phyloP scores from a whole-genome alignment of 331 rosid genomes.

The Saraca asoca region DNA sequence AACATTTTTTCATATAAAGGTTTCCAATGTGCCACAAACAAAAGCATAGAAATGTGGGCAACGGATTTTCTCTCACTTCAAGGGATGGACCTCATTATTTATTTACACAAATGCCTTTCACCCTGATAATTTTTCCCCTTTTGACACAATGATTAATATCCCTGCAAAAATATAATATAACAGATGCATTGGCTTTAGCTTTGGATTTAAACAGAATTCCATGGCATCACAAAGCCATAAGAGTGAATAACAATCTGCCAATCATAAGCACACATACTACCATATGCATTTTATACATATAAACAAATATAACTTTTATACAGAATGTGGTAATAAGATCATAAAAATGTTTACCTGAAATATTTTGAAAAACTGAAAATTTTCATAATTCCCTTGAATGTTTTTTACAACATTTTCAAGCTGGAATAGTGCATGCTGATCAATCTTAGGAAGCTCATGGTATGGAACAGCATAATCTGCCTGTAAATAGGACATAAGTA shows the following conservation, averaged over 20 bases:
- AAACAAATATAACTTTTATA: not conserved
- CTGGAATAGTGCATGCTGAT: conserved; percentile 85
- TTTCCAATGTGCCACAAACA: conserved; percentile 9
- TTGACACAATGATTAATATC: not conserved
- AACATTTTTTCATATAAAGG: conserved; percentile 4
- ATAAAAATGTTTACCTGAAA: conserved; percentile 67
- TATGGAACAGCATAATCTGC: conserved; percentile 62
- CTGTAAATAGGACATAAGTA: conserved; percentile 49
- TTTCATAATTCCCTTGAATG: conserved; percentile 83
- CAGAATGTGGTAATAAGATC: conserved; percentile 22
- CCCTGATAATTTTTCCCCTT: no score
- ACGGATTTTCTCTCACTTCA: not conserved
- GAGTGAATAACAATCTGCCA: not conserved
- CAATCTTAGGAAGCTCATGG: conserved; percentile 87
- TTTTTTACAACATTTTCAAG: conserved; percentile 78
- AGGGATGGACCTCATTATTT: no score
- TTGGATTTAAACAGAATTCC: not conserved
- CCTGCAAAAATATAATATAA: conserved; percentile 23
- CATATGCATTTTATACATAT: conserved; percentile 4
- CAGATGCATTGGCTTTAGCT: not conserved
- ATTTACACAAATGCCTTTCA: no score
- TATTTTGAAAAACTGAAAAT: conserved; percentile 89
- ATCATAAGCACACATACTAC: not conserved
- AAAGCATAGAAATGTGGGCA: conserved; percentile 3
- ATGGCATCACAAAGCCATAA: not conserved